Evolutionary conservation across 2,329 filamentous ascomycete genomes (phyloP).

Genomic region (Hypocreales sp.): DNA sequence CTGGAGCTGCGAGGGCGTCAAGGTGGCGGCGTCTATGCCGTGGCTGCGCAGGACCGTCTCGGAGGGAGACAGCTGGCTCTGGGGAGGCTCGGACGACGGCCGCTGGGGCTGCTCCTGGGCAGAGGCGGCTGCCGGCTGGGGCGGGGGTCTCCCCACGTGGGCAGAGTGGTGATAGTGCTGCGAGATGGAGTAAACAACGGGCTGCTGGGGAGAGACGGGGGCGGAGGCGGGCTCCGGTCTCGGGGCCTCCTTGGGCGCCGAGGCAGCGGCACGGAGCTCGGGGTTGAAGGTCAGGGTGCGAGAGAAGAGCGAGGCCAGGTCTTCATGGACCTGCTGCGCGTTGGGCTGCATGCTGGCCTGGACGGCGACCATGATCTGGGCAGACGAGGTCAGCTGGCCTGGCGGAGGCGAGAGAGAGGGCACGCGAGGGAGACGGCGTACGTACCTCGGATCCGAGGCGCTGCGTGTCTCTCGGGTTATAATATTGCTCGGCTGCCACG

Average conservation of each 20-base stretch:
- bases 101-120: constrained; percentile 21
- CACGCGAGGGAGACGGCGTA: not conserved
- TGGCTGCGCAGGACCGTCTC: constrained; percentile 47
- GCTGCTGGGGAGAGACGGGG: constrained; percentile 11
- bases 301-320: constrained; percentile 67
- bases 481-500: too few relatives aligned
- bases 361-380: not conserved
- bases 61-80: constrained; percentile 30
- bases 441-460: too few relatives aligned
- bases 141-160: constrained; percentile 31
- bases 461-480: too few relatives aligned
- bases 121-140: constrained; percentile 11
- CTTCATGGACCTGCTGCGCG: constrained; percentile 52
- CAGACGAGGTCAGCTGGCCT: too few relatives aligned
- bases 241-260: constrained; percentile 9
- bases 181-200: constrained; percentile 57
- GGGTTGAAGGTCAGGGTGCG: constrained; percentile 54
- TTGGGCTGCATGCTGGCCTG: constrained; percentile 13
- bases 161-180: constrained; percentile 76
- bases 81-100: constrained; percentile 34
- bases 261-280: constrained; percentile 13
- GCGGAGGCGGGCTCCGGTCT: constrained; percentile 15
- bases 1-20: constrained; percentile 61
- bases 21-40: constrained; percentile 51
- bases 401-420: too few relatives aligned